phyloP scores from a whole-genome alignment of 441 rosid genomes.

The Jatropha multifida region DNA sequence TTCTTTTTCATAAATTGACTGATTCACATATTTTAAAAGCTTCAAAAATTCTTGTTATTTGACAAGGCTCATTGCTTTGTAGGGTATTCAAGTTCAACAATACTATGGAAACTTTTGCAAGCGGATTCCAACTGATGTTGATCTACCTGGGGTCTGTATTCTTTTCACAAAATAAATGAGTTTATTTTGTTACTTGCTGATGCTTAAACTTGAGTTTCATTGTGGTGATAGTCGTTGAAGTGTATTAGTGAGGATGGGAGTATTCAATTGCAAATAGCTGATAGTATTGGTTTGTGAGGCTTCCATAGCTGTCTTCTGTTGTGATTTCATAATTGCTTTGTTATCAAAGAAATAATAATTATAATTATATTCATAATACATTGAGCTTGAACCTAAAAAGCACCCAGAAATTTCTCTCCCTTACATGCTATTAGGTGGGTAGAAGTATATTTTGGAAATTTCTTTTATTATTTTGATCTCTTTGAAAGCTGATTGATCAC shows the following conservation, averaged over 20 bases:
- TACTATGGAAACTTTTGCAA: slow-evolving; percentile 96
- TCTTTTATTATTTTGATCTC: background rate
- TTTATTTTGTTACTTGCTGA: background rate
- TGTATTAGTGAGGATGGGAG: background rate
- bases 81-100: slow-evolving; percentile 99
- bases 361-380: too few relatives aligned
- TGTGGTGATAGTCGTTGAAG: background rate
- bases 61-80: slow-evolving; percentile 23
- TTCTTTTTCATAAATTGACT: background rate
- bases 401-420: background rate
- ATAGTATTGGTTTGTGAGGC: background rate
- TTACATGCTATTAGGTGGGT: background rate
- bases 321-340: background rate
- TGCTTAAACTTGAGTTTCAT: slow-evolving; percentile 8
- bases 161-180: slow-evolving; percentile 5
- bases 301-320: background rate
- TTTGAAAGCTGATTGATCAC: background rate
- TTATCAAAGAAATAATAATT: too few relatives aligned
- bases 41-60: slow-evolving; percentile 21
- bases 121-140: slow-evolving; percentile 92
- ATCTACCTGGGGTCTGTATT: slow-evolving; percentile 71
- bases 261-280: background rate
- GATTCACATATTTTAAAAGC: background rate
- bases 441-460: slow-evolving; percentile 14
- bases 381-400: background rate